Evolutionary conservation across 2,329 filamentous ascomycete species (phyloP).

Genomic region (Cladophialophora chaetospira): DNA sequence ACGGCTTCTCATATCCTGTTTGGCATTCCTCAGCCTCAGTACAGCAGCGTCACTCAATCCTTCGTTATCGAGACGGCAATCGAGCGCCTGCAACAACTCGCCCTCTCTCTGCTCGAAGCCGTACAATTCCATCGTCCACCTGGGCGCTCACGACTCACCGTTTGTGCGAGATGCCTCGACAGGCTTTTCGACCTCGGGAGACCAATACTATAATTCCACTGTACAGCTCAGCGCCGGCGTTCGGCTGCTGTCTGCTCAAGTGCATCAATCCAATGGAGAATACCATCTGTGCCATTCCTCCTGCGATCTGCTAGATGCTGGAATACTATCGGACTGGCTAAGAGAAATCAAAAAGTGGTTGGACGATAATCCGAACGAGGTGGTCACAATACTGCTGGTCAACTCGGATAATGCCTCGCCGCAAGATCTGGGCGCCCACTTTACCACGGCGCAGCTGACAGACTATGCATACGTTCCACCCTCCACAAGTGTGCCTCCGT

Average conservation of each 20-base stretch:
- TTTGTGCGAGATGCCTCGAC: conserved; percentile 69
- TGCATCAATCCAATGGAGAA: conserved; percentile 62
- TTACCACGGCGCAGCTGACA: conserved; percentile 61
- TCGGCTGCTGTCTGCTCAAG: conserved; percentile 70
- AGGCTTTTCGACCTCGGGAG: conserved; percentile 64
- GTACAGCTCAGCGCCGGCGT: conserved; percentile 70
- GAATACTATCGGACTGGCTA: conserved; percentile 66
- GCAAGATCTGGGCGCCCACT: conserved; percentile 57
- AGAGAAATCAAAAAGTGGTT: conserved; percentile 67
- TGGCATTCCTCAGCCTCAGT: conserved; percentile 18
- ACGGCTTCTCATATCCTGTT: conserved; percentile 15
- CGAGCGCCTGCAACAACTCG: conserved; percentile 75
- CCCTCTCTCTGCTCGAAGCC: conserved; percentile 68
- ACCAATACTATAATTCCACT: conserved; percentile 72
- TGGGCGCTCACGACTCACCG: conserved; percentile 74
- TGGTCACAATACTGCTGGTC: conserved; percentile 73
- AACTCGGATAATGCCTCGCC: conserved; percentile 65
- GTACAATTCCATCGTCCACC: conserved; percentile 76
- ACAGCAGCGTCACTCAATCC: conserved; percentile 18
- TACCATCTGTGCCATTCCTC: conserved; percentile 71
- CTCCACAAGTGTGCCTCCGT: conserved; percentile 44
- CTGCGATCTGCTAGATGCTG: conserved; percentile 70
- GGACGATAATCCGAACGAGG: conserved; percentile 69
- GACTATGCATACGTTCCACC: conserved; percentile 62
- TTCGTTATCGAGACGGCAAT: conserved; percentile 15